Evolutionary conservation across 2,329 filamentous ascomycete genomes (phyloP).

Genomic region (Parafenestella ontariensis): DNA sequence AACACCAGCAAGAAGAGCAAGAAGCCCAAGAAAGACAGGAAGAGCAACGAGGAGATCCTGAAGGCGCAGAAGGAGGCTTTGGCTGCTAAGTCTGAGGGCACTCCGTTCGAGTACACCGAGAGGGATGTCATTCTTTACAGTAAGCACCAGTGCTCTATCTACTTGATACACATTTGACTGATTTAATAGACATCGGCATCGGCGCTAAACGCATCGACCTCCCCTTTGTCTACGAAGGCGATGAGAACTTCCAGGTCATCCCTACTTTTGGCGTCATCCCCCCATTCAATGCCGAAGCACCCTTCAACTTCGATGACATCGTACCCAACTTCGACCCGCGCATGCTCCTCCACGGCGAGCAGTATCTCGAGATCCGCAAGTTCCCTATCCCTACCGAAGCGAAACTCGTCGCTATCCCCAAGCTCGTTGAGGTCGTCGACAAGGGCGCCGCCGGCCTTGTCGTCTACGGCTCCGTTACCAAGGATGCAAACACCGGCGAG

Average conservation of each 20-base stretch:
- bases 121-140: slow-evolving; percentile 92
- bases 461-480: slow-evolving; percentile 79
- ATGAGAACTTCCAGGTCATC: slow-evolving; percentile 90
- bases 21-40: slow-evolving; percentile 53
- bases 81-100: slow-evolving; percentile 73
- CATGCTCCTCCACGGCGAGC: slow-evolving; percentile 99
- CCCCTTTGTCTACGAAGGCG: slow-evolving; percentile 85
- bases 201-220: slow-evolving; percentile 92
- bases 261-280: slow-evolving; percentile 97
- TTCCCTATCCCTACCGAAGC: slow-evolving; percentile 89
- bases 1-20: slow-evolving; percentile 66
- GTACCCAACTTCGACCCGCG: slow-evolving; percentile 97
- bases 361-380: slow-evolving; percentile 93
- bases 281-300: slow-evolving; percentile 82
- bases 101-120: slow-evolving; percentile 83
- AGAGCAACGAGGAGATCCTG: slow-evolving; percentile 71
- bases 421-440: slow-evolving; percentile 92
- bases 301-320: slow-evolving; percentile 81
- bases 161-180: slow-evolving; percentile 15
- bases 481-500: slow-evolving; percentile 83
- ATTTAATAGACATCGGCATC: slow-evolving; percentile 72
- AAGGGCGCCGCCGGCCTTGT: slow-evolving; percentile 91
- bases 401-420: slow-evolving; percentile 75
- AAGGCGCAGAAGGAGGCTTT: slow-evolving; percentile 78
- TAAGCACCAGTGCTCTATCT: slow-evolving; percentile 23